phyloP scores from a whole-genome alignment of 352 stramenopile species.

The Globisporangium viniferum region DNA sequence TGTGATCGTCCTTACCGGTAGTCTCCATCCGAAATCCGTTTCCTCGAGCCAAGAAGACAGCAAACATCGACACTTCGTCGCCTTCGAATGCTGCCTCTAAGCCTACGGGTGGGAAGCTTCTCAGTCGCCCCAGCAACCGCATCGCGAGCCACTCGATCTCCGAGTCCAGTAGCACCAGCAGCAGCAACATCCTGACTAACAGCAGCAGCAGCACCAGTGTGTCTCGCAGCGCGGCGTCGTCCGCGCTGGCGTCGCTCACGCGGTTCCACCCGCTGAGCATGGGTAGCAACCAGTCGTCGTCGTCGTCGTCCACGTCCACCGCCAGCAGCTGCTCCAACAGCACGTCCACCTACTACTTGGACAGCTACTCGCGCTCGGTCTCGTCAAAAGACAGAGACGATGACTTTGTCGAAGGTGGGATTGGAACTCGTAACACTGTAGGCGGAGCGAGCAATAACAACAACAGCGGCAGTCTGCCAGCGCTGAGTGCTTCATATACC shows the following conservation, averaged over 20 bases:
- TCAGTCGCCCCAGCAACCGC: conserved; percentile 29
- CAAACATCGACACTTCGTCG: conserved; percentile 30
- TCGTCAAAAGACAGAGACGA: conserved; percentile 19
- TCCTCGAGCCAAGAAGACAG: conserved; percentile 30
- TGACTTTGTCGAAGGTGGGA: not conserved
- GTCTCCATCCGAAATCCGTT: conserved; percentile 36
- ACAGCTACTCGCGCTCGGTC: conserved; percentile 14
- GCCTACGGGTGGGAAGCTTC: conserved; percentile 29
- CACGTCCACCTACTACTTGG: conserved; percentile 13
- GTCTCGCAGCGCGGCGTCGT: conserved; percentile 27
- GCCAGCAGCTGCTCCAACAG: not conserved
- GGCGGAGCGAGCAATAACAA: not conserved
- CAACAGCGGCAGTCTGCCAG: conserved; percentile 19
- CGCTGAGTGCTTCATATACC: conserved; percentile 11
- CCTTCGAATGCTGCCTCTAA: conserved; percentile 14
- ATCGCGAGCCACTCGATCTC: conserved; percentile 18
- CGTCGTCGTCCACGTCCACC: not conserved
- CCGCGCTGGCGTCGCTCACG: conserved; percentile 40
- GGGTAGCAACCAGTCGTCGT: conserved; percentile 28
- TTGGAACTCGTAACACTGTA: not conserved
- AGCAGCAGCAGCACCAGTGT: not conserved
- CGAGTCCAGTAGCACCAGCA: conserved; percentile 16
- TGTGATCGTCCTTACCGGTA: not conserved
- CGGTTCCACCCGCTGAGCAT: conserved; percentile 28
- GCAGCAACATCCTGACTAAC: conserved; percentile 1